A percentile compares a stretch with the other conserved stretches of the same genome.
Evolutionary conservation across 805 yeast species (phyloP).

Genomic region (Komagataella mondaviorum): DNA sequence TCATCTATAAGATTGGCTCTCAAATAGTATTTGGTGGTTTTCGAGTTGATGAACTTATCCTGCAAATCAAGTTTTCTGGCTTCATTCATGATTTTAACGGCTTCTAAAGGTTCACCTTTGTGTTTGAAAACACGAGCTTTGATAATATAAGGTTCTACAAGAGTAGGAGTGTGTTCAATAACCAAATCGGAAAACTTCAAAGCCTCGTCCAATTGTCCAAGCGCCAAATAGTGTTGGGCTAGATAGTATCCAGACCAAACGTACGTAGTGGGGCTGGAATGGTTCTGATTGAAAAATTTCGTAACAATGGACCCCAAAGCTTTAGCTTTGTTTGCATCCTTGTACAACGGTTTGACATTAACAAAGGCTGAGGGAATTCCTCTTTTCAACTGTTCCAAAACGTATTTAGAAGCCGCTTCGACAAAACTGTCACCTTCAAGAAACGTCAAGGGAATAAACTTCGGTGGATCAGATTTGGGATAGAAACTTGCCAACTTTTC

Average conservation of each 20-base stretch:
- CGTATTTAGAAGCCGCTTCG: conserved; percentile 34
- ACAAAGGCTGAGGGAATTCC: conserved; percentile 89
- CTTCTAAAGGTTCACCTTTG: conserved; percentile 43
- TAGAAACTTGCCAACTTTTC: conserved; percentile 52
- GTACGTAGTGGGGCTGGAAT: conserved; percentile 25
- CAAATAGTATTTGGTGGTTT: conserved; percentile 70
- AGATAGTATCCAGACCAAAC: conserved; percentile 70
- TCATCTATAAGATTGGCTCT: conserved; percentile 63
- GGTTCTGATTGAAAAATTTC: conserved; percentile 25
- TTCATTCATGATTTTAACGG: conserved; percentile 50
- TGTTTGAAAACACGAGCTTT: conserved; percentile 77
- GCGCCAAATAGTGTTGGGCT: conserved; percentile 60
- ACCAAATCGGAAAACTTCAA: conserved; percentile 45
- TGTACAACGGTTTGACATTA: conserved; percentile 71
- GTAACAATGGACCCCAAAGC: conserved; percentile 40
- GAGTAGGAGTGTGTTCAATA: conserved; percentile 62
- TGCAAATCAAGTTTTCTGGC: conserved; percentile 74
- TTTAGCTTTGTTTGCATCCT: conserved; percentile 21
- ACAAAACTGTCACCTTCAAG: conserved; percentile 36
- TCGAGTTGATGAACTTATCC: conserved; percentile 85
- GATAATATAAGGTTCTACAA: conserved; percentile 68
- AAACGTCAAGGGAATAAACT: conserved; percentile 65
- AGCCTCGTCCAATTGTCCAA: conserved; percentile 42
- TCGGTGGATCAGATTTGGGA: conserved; percentile 76
- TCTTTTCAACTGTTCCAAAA: conserved; percentile 47